These are phyloP conservation scores for Falciphora oryzae DNA, from an alignment of 2,329 filamentous ascomycete species.

Conservation along the genomic window DNA sequence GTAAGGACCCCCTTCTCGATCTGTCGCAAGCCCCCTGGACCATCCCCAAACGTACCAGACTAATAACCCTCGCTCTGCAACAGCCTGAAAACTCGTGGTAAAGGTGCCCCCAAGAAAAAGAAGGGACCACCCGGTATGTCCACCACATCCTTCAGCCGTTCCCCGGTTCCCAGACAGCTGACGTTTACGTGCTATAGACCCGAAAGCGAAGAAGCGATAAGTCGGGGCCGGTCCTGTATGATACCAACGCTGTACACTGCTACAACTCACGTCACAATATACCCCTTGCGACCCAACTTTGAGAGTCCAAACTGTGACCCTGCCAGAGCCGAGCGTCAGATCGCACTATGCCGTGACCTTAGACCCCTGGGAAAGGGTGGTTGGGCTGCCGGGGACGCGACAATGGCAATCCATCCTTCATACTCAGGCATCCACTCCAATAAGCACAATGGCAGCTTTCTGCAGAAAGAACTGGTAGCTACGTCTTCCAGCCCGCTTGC, in stretches of 20 bases:
- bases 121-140: slow-evolving; percentile 41
- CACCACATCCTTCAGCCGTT: slow-evolving; percentile 8
- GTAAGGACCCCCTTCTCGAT: slow-evolving; percentile 33
- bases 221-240: background rate
- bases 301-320: background rate
- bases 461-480: background rate
- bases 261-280: background rate
- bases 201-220: slow-evolving; percentile 28
- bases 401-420: background rate
- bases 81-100: slow-evolving; percentile 73
- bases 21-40: background rate
- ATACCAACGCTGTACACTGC: background rate
- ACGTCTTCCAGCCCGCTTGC: no score
- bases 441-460: background rate
- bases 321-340: background rate
- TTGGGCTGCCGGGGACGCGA: background rate
- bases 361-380: background rate
- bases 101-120: slow-evolving; percentile 88
- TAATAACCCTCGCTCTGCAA: slow-evolving; percentile 13
- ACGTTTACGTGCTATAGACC: slow-evolving; percentile 16
- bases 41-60: background rate
- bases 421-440: background rate
- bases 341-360: background rate
- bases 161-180: background rate
- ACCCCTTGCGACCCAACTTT: background rate